These are phyloP conservation scores for Coemansia sp. DNA, from an alignment of 192 early-diverging fungal genomes.

Conservation along the genomic window DNA sequence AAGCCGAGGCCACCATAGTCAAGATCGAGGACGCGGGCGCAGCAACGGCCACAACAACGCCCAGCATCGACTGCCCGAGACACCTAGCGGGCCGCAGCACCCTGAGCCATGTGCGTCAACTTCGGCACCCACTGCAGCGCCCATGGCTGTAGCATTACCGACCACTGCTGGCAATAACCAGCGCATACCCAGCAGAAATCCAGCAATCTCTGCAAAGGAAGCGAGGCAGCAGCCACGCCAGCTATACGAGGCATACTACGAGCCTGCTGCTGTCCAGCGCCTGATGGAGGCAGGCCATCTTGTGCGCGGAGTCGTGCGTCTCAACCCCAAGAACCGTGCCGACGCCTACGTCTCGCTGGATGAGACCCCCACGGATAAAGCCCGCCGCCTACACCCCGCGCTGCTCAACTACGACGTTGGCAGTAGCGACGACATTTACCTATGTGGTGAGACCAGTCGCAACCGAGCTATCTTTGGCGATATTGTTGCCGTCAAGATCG, in stretches of 20 bases:
- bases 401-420: conserved; percentile 28
- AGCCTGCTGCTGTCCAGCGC: conserved; percentile 4
- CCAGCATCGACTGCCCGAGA: neutral
- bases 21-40: neutral
- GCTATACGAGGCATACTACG: conserved; percentile 26
- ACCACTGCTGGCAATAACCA: neutral
- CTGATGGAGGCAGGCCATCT: conserved; percentile 45
- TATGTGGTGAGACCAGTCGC: conserved; percentile 71
- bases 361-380: conserved; percentile 38
- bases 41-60: neutral
- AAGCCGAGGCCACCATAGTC: neutral
- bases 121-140: neutral
- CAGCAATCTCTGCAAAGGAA: neutral
- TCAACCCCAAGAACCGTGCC: conserved; percentile 79
- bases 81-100: neutral
- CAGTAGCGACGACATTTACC: conserved; percentile 60
- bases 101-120: neutral
- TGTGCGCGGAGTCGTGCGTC: conserved; percentile 73
- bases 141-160: neutral
- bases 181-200: neutral
- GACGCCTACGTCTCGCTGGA: conserved; percentile 88
- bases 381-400: conserved; percentile 15
- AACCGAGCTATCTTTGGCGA: conserved; percentile 93
- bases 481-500: conserved; percentile 76
- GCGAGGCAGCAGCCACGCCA: conserved; percentile 1